Evolutionary conservation across 2,329 filamentous ascomycete species (phyloP).

Genomic region (Lasiodiplodia gonubiensis): DNA sequence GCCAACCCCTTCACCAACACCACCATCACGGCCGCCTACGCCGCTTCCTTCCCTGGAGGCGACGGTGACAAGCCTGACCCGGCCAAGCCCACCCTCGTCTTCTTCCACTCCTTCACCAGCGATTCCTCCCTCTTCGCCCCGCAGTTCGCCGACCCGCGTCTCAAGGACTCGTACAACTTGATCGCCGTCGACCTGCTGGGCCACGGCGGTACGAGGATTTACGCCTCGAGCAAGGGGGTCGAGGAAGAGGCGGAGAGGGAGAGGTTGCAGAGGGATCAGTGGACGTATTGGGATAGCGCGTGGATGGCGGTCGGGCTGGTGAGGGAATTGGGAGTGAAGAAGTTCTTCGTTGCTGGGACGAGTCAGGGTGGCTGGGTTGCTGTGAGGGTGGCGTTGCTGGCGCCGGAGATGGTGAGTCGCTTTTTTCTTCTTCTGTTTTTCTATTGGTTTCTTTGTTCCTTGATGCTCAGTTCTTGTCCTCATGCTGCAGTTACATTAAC

Average conservation of each 20-base stretch:
- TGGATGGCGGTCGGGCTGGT: constrained; percentile 52
- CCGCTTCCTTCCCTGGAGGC: neutral
- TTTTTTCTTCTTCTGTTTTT: neutral
- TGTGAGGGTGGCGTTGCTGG: constrained; percentile 59
- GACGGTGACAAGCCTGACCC: neutral
- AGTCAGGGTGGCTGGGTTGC: constrained; percentile 62
- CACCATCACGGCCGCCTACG: constrained; percentile 11
- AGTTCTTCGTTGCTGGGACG: constrained; percentile 57
- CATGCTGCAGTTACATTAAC: too few relatives aligned
- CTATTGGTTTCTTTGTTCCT: neutral
- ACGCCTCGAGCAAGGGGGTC: neutral
- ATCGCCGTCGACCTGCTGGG: constrained; percentile 61
- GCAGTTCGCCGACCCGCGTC: constrained; percentile 46
- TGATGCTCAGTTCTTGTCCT: too few relatives aligned
- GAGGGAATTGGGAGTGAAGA: constrained; percentile 48
- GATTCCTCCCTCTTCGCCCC: constrained; percentile 51
- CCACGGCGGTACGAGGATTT: constrained; percentile 56
- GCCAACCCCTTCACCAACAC: neutral
- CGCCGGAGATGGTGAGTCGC: constrained; percentile 51
- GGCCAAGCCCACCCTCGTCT: constrained; percentile 49
- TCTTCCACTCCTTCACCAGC: constrained; percentile 61
- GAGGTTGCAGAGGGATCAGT: constrained; percentile 45
- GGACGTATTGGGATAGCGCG: constrained; percentile 62
- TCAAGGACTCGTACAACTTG: constrained; percentile 53
- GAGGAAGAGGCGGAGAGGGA: constrained; percentile 30